Evolutionary conservation across 495 filamentous ascomycete genomes (phyloP).

Genomic region (Bryoglossum gracile): DNA sequence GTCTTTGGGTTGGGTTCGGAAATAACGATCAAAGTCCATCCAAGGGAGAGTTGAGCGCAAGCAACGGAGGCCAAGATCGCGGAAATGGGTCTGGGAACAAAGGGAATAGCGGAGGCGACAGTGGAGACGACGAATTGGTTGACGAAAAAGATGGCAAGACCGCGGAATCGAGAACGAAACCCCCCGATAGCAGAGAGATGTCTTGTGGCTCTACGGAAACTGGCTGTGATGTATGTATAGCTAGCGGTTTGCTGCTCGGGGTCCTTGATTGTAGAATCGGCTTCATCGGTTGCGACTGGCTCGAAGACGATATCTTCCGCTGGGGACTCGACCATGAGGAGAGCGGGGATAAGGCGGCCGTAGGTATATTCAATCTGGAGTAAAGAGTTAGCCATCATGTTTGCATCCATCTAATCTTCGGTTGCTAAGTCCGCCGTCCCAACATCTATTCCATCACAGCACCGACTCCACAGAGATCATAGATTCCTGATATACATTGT

Average conservation of each 20-base stretch:
- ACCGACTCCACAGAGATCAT: no score
- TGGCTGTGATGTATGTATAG: slow-evolving; percentile 17
- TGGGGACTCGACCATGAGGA: slow-evolving; percentile 26
- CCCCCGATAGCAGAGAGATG: slow-evolving; percentile 20
- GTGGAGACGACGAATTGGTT: background rate
- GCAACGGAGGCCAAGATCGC: slow-evolving; percentile 14
- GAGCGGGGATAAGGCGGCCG: slow-evolving; percentile 21
- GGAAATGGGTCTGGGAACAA: slow-evolving; percentile 4
- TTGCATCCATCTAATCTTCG: no score
- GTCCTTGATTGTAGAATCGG: slow-evolving; percentile 16
- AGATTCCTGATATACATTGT: no score
- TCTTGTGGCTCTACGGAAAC: slow-evolving; percentile 15
- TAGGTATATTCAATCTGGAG: slow-evolving; percentile 23
- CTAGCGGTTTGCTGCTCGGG: slow-evolving; percentile 9
- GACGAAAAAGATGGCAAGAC: slow-evolving; percentile 13
- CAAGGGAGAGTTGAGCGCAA: slow-evolving; percentile 15
- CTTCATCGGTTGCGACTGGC: slow-evolving; percentile 21
- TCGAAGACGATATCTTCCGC: slow-evolving; percentile 19
- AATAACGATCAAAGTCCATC: slow-evolving; percentile 27
- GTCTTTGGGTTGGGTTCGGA: slow-evolving; percentile 22
- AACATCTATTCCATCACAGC: no score
- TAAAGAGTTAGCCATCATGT: slow-evolving; percentile 5
- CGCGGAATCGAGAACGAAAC: slow-evolving; percentile 19
- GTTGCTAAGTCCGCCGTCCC: no score
- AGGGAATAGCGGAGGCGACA: slow-evolving; percentile 4